Evolutionary conservation across 2,329 filamentous ascomycete species (phyloP), one percentile per base, ranked within the genome.

Genomic region (Hyphodiscus sp.): DNA sequence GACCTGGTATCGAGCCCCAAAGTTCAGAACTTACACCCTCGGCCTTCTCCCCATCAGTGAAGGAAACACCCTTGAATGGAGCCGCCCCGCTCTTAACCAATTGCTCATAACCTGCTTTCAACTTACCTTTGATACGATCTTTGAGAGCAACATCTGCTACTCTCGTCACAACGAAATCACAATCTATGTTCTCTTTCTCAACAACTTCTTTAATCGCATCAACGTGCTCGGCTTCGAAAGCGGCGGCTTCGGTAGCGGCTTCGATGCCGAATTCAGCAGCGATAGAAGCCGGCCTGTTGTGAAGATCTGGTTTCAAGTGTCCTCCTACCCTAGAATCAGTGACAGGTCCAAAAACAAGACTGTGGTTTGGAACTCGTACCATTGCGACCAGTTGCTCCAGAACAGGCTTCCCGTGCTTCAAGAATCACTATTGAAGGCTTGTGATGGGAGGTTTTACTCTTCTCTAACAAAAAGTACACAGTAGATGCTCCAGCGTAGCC

Each of bases 401-500:
- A 48, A 38, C 46, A 48, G 20, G 20, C 29, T 30, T 26, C 46
- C 10, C 46, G 46, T 20, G 46, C 46, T 29, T 48, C 46, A 11
- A 48, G 46, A 33, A 48, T 48, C n/a, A 20, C 20, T 13, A 48
- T 33, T 8, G 46, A 48, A 5, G 30, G 23, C 2, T 38, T 20
- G 20, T 7, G 16, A 7, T 7, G 10, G n/a, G 8, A 20, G 15
- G 8, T n/a, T 7, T 15, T 45, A 7, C 15, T 16, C 23, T 20
- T 20, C 9, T 38, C 20, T 5, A 78, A 71, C 20, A 78, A 65
- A 58, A 76, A 76, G 56, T 81, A 77, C 2, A 77, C 76, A 2
- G 66, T 69, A 11, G 72, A 74, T 2, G 79, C 54, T 41, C 77
- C 78, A n/a, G 66, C 75, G 56, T 76, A 79, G 9, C 76, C 78